Evolutionary conservation across 306 rosid species (phyloP).

Genomic region (Begonia fuchsioides): DNA sequence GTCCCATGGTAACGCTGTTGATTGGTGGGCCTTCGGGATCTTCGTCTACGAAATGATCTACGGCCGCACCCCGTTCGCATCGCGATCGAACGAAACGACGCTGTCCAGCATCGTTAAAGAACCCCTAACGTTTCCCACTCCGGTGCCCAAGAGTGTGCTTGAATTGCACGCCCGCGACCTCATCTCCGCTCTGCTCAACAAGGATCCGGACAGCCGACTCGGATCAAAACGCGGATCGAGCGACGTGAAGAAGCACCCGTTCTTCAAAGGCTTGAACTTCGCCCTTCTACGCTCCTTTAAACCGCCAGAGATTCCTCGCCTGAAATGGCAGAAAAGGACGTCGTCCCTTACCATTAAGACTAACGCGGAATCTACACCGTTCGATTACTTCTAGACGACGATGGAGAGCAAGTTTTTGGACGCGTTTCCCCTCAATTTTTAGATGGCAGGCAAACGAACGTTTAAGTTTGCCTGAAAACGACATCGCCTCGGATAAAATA

Average conservation of each 20-base stretch:
- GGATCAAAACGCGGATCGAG: conserved; percentile 96
- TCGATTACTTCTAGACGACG: conserved; percentile 18
- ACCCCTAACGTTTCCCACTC: conserved; percentile 45
- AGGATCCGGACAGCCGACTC: conserved; percentile 58
- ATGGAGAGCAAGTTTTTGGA: conserved; percentile 31
- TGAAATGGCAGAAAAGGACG: conserved; percentile 30
- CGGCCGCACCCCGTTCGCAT: conserved; percentile 82
- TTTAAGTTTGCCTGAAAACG: background rate
- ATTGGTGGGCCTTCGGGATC: conserved; percentile 96
- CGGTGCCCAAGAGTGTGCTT: conserved; percentile 29
- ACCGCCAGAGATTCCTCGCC: conserved; percentile 56
- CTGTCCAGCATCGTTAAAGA: conserved; percentile 51
- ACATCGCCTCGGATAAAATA: background rate
- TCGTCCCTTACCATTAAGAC: conserved; percentile 14
- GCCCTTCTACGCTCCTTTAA: conserved; percentile 52
- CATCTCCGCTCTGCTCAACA: conserved; percentile 31
- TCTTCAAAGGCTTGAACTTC: conserved; percentile 53
- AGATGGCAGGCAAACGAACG: background rate
- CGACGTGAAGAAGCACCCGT: conserved; percentile 66
- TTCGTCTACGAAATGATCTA: conserved; percentile 78
- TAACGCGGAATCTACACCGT: conserved; percentile 20
- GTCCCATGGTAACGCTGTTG: conserved; percentile 97
- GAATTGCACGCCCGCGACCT: conserved; percentile 74
- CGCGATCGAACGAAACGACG: conserved; percentile 50
- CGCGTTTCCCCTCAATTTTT: conserved; percentile 29